phyloP scores from a whole-genome alignment of 2,329 filamentous ascomycete genomes.

The Orbilia oligospora region DNA sequence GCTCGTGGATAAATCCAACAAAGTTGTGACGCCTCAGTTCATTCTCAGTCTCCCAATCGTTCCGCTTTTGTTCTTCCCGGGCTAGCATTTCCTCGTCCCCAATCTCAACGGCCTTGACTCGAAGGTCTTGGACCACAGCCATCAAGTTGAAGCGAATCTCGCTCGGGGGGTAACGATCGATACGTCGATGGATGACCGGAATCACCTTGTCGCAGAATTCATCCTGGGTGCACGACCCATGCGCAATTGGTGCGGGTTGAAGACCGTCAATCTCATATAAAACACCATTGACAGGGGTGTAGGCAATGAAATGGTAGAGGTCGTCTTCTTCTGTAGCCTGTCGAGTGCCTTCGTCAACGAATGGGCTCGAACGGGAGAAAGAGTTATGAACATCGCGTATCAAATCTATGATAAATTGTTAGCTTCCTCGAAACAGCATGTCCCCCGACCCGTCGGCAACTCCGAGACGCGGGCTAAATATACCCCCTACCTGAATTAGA shows the following conservation, averaged over 20 bases:
- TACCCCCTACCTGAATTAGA: conserved; percentile 72
- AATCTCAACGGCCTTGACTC: conserved; percentile 81
- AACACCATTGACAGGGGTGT: conserved; percentile 82
- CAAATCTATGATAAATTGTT: conserved; percentile 65
- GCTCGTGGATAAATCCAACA: conserved; percentile 91
- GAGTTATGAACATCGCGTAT: conserved; percentile 89
- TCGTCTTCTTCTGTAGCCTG: conserved; percentile 83
- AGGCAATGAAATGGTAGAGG: conserved; percentile 97
- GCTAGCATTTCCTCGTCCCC: conserved; percentile 84
- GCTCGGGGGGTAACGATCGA: conserved; percentile 84
- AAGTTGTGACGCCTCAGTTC: conserved; percentile 93
- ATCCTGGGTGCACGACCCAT: conserved; percentile 79
- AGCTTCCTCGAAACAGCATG: conserved; percentile 9
- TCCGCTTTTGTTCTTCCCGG: conserved; percentile 85
- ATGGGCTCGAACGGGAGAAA: conserved; percentile 89
- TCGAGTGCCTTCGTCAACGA: conserved; percentile 83
- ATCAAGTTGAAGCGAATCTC: conserved; percentile 98
- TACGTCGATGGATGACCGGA: conserved; percentile 85
- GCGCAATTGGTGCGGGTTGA: conserved; percentile 90
- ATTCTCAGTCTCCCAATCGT: conserved; percentile 95
- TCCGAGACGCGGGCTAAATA: conserved; percentile 46
- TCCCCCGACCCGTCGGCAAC: conserved; percentile 26
- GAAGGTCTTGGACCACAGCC: conserved; percentile 88
- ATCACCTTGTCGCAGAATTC: conserved; percentile 86
- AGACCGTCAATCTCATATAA: conserved; percentile 97